These are phyloP conservation scores for Mycena alexandri DNA, from an alignment of 768 basidiomycete species.

Conservation along the genomic window DNA sequence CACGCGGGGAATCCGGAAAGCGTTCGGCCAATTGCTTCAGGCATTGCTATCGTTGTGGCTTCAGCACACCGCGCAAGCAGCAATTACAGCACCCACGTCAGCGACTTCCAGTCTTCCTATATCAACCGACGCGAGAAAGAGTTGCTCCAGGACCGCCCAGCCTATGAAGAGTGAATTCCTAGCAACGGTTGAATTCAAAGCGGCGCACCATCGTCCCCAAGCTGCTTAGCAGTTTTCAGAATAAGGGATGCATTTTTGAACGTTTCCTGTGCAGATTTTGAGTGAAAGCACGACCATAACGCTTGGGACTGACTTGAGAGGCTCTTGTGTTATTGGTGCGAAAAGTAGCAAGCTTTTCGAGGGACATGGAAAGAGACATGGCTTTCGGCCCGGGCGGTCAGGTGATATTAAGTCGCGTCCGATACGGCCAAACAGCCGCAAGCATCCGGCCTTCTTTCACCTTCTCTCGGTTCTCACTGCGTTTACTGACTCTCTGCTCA, in stretches of 20 bases:
- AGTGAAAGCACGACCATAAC: not conserved
- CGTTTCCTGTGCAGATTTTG: slow-evolving; percentile 53
- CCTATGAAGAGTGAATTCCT: slow-evolving; percentile 53
- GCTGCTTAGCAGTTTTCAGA: slow-evolving; percentile 59
- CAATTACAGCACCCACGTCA: slow-evolving; percentile 63
- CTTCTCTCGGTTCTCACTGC: not conserved
- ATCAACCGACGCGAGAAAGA: slow-evolving; percentile 83
- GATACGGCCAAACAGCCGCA: not conserved
- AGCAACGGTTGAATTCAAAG: slow-evolving; percentile 12
- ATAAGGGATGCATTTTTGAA: slow-evolving; percentile 66
- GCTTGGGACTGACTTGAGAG: slow-evolving; percentile 68
- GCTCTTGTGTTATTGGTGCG: slow-evolving; percentile 64
- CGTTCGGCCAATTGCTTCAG: slow-evolving; percentile 69
- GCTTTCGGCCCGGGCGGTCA: no score
- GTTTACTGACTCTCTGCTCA: not conserved
- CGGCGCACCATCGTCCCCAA: slow-evolving; percentile 69
- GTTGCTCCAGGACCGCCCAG: slow-evolving; percentile 87
- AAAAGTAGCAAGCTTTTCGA: slow-evolving; percentile 67
- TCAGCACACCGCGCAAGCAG: slow-evolving; percentile 10
- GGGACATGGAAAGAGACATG: slow-evolving; percentile 62
- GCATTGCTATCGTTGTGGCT: slow-evolving; percentile 62
- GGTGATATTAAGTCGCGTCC: no score
- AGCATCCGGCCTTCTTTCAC: not conserved
- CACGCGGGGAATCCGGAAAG: slow-evolving; percentile 86
- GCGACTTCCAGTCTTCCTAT: slow-evolving; percentile 79